Base-by-base conservation (phyloP, 2,329 filamentous ascomycete genomes). In the Aotearoamyces nothofagi region DNA sequence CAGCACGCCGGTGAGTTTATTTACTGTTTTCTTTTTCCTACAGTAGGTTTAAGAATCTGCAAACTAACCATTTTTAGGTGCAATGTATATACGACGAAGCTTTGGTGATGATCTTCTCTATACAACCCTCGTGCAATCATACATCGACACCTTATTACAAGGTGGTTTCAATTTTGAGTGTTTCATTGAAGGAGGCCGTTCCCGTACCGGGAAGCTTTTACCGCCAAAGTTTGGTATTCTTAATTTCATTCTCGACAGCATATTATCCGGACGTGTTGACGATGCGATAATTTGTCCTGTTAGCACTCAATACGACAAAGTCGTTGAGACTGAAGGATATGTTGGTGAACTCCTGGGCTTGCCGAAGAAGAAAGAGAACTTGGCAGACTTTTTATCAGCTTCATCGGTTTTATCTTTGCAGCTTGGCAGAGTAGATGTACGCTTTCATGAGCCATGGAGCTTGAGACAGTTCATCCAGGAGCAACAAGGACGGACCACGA, bases 241-340 rank as follows among this genome's bases (percentile, higher is more conserved):
- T 15, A 81, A 73, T 45, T 98, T 94, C 44, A 69, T 96, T 22
- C 58, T 98, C 11, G 90, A 98, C 42, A 92, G 83, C 41, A 64
- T 98, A 9, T 58, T 94, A 5, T 92, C 82, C 0, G 84, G 86
- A 1, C 69, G 86, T 5, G 84, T 93, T 1, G 64, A 92, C 26
- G 90, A 98, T 52, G 77, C 83, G 17, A 80, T 94, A 23, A 83
- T 98, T 29, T 93, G 87, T 42, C 90, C 90, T 0, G 90, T 98
- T 25, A 92, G 81, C 51, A 94, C 86, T 1, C 90, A 98, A 50
- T 98, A 98, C 49, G 90, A 98, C 61, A 98, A 96, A 49, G 90
- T 98, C 32, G 92, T 98, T 34, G 90, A 98, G 53, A 93, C 92
- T 1, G 84, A 93, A 53, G 90, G 84, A 4, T 98, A 98, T 46